Evolutionary conservation across 805 yeast species (phyloP), one percentile per base, ranked within the genome.

Genomic region (Diddensiella santjacobensis): DNA sequence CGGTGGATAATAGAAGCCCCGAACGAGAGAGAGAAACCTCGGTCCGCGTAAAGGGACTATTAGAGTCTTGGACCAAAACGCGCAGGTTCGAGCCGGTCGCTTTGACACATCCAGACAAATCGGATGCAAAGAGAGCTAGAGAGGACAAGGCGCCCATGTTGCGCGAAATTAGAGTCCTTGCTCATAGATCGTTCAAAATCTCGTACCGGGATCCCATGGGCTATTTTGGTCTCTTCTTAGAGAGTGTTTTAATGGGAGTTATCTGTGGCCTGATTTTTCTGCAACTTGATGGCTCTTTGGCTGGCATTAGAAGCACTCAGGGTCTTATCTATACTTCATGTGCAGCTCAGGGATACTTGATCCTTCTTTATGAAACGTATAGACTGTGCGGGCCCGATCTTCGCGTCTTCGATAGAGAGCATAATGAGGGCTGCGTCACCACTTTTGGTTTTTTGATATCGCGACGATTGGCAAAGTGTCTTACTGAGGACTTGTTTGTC

Each of bases 241-340:
- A 71, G n/a, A 77, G 81, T 35, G 45, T 77, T 0, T 54, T 81
- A 3, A 66, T 85, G 52, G 84, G 88, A 0, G 59, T 79, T 1
- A 67, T 80, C n/a, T 67, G 77, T 37, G 96, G 96, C 0, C 85
- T 93, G 89, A 74, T 87, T 37, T 87, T 82, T 58, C 83, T 66
- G 60, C 77, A 77, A 54, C 44, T 58, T 3, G 77, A 74, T 17
- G 72, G 74, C 2, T 70, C 78, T 10, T 54, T 81, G 30, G 73
- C 81, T 1, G 95, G 95, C 3, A 73, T 85, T 18, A 67, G 95
- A 52, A 74, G 95, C 1, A 63, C 62, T 3, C 65, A 78, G 22
- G 77, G 80, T 8, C 68, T 80, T 1, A 54, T 80, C 3, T 81
- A 82, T 58, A 73, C 76, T 8, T 67, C 79, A 3, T 68, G 71